phyloP scores from a whole-genome alignment of 2,329 filamentous ascomycete species.

The Botryotinia calthae region DNA sequence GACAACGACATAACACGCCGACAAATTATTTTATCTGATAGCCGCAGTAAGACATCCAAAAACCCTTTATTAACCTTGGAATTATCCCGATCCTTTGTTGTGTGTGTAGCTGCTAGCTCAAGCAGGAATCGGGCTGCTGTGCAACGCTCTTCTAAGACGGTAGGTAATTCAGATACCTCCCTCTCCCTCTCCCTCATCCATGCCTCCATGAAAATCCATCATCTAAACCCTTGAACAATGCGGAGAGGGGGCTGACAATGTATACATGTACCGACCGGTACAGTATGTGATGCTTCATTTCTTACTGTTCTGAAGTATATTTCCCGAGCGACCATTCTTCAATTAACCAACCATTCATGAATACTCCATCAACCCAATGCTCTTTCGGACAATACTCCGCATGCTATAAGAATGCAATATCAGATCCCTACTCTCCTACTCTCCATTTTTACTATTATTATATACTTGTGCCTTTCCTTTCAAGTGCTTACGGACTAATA shows the following conservation, averaged over 20 bases:
- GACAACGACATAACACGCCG: neutral
- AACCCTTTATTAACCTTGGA: neutral
- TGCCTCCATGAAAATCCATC: neutral
- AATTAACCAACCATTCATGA: neutral
- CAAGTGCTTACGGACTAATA: neutral
- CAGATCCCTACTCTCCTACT: neutral
- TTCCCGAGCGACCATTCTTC: conserved; percentile 9
- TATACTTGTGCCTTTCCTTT: neutral
- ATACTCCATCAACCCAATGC: neutral
- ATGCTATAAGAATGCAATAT: neutral
- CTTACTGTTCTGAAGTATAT: neutral
- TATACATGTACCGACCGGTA: neutral
- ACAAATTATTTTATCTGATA: neutral
- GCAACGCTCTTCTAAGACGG: conserved; percentile 15
- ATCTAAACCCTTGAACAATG: conserved; percentile 12
- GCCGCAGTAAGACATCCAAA: conserved; percentile 19
- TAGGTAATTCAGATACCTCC: conserved; percentile 7
- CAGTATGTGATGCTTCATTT: neutral
- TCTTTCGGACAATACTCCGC: conserved; percentile 5
- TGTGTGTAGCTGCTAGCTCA: neutral
- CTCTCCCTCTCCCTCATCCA: neutral
- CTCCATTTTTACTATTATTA: neutral
- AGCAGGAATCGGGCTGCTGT: conserved; percentile 9
- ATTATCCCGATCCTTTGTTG: neutral
- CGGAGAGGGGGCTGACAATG: conserved; percentile 12